phyloP scores from a whole-genome alignment of 2,329 filamentous ascomycete species.

The Alternaria consortialis region DNA sequence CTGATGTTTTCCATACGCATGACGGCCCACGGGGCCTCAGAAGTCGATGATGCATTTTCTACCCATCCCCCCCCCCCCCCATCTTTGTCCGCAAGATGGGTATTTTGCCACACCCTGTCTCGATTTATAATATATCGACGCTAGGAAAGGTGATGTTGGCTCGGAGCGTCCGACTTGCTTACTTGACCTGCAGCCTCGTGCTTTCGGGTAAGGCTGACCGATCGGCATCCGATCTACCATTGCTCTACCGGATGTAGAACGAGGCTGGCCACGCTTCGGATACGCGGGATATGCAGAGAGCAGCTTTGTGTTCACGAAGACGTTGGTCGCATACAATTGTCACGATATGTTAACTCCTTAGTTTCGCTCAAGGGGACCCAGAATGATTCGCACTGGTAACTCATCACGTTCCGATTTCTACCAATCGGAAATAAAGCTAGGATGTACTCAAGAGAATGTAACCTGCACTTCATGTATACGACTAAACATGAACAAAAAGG shows the following conservation, averaged over 20 bases:
- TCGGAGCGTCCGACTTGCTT: background rate
- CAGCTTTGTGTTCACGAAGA: background rate
- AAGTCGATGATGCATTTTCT: background rate
- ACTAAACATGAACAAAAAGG: background rate
- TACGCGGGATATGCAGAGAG: background rate
- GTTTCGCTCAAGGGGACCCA: background rate
- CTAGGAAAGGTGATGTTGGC: background rate
- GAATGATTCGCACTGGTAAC: background rate
- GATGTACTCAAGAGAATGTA: background rate
- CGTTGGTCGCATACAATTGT: background rate
- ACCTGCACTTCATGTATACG: background rate
- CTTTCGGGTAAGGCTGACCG: background rate
- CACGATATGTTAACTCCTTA: background rate
- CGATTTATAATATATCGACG: background rate
- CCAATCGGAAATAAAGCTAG: background rate
- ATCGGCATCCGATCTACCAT: background rate
- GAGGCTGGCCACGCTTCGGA: background rate
- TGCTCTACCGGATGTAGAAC: background rate
- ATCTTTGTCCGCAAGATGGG: background rate
- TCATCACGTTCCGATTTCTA: background rate
- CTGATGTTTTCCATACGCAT: background rate
- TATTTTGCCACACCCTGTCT: background rate
- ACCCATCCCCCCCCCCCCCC: background rate
- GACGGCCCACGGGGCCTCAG: background rate
- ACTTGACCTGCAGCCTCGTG: background rate